Evolutionary conservation across 1,139 yeast genomes (phyloP).

Genomic region (Pneumocystis carinii): DNA sequence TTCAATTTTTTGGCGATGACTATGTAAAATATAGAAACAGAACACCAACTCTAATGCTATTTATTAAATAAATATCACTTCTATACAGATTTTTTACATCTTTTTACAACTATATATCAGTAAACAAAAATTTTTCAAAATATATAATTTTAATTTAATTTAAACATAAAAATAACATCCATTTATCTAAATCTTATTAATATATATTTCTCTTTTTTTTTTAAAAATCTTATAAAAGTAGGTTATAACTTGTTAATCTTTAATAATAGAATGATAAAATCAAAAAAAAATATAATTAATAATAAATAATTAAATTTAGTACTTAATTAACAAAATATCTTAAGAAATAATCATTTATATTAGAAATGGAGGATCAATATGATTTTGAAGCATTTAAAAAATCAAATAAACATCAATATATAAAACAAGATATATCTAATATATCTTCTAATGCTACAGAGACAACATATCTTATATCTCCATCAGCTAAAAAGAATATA

Average conservation of each 20-base stretch:
- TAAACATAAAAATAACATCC: too few relatives aligned
- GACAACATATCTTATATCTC: background rate
- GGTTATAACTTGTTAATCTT: too few relatives aligned
- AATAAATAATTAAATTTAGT: background rate
- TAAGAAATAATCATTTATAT: background rate
- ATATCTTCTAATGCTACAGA: background rate
- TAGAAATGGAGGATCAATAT: background rate
- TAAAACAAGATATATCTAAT: background rate
- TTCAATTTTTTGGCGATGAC: conserved; percentile 52
- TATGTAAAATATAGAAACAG: conserved; percentile 39
- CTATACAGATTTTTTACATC: background rate
- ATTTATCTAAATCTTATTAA: too few relatives aligned
- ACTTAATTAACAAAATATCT: background rate
- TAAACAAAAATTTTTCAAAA: too few relatives aligned
- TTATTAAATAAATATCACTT: conserved; percentile 23
- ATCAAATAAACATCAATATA: background rate
- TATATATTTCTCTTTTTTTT: too few relatives aligned
- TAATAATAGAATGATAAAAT: background rate
- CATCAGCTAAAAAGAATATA: background rate
- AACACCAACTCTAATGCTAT: conserved; percentile 52
- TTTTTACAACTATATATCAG: background rate
- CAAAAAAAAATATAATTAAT: background rate
- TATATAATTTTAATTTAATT: too few relatives aligned
- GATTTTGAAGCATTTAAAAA: background rate
- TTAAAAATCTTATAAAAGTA: too few relatives aligned